Conservation (phyloP, 805 yeast species). For the Debaryomyces hansenii region DNA sequence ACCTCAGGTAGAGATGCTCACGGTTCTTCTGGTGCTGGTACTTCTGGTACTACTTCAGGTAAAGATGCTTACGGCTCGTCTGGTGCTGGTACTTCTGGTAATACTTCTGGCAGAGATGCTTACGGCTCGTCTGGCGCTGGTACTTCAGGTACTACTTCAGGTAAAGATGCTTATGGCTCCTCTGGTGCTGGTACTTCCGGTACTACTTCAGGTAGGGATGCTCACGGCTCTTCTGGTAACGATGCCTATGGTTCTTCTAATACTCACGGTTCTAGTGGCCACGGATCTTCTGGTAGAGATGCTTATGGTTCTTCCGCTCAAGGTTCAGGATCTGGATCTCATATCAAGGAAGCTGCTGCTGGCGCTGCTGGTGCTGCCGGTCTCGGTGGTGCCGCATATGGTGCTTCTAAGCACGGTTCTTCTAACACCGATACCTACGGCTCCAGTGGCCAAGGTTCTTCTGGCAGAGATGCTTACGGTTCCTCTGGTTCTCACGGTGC, state of each 20-base stretch:
- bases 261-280: slow-evolving; percentile 7
- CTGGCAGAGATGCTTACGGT: slow-evolving; percentile 10
- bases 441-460: slow-evolving; percentile 1
- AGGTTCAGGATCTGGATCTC: slow-evolving; percentile 11
- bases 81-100: slow-evolving; percentile 12
- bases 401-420: slow-evolving; percentile 6
- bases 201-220: slow-evolving; percentile 10
- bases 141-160: slow-evolving; percentile 1
- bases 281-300: slow-evolving; percentile 16
- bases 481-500: slow-evolving; percentile 8
- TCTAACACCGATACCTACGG: slow-evolving; percentile 2
- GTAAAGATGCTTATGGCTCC: slow-evolving; percentile 11
- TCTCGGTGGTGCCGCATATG: slow-evolving; percentile 12
- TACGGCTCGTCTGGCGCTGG: slow-evolving; percentile 9
- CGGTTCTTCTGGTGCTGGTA: slow-evolving; percentile 11
- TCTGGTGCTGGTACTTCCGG: slow-evolving; percentile 2
- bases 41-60: slow-evolving; percentile 14
- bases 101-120: slow-evolving; percentile 8
- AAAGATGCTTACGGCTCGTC: slow-evolving; percentile 6
- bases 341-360: slow-evolving; percentile 11
- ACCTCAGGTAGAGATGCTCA: slow-evolving; percentile 8
- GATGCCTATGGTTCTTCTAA: slow-evolving; percentile 16
- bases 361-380: slow-evolving; percentile 14
- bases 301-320: slow-evolving; percentile 15
- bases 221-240: slow-evolving; percentile 12